Evolutionary conservation across 1,139 yeast genomes (phyloP), one percentile per base, ranked within the genome.

Genomic region (Geotrichum candidum): DNA sequence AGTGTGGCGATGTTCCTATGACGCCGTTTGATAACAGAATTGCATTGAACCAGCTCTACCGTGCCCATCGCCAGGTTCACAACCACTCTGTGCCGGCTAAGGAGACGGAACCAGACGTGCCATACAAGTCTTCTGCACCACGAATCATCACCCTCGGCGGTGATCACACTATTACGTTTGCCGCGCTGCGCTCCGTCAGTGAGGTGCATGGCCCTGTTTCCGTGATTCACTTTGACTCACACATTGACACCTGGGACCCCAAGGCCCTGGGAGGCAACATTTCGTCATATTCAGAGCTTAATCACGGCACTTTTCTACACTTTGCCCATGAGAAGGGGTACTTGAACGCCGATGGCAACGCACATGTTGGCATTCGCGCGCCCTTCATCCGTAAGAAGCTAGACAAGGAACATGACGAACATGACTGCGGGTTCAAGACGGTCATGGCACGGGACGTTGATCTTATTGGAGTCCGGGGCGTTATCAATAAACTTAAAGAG

Each of bases 281-380:
- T 23, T 65, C 72, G 3, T 62, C 66, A 57, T 70, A 70, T 56
- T 64, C 70, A 15, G 84, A 82, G 60, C 78, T 87, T 68, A 87
- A 85, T 63, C 94, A 87, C 69, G 94, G 94, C 1, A 85, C 91
- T 6, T 87, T 87, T 87, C 77, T 87, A 23, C 87, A 90, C 88
- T 81, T 83, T 74, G 66, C 69, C 75, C 62, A 63, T 76, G 87
- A 68, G 88, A 86, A 73, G 88, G 88, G 35, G 73, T 78, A 75
- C 72, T 74, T 71, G 3, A 77, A 84, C 18, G 77, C 82, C 50
- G 76, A 77, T 56, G 73, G 78, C 60, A 86, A 86, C 68, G 77
- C 85, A 54, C 92, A 87, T 70, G 86, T 87, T 51, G 92, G 92
- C 0, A 72, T 87, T 54, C 79, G 94, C 67, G 86, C 92, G 0